Evolutionary conservation across 2,329 filamentous ascomycete species (phyloP).

Genomic region (Xylaria sp.): DNA sequence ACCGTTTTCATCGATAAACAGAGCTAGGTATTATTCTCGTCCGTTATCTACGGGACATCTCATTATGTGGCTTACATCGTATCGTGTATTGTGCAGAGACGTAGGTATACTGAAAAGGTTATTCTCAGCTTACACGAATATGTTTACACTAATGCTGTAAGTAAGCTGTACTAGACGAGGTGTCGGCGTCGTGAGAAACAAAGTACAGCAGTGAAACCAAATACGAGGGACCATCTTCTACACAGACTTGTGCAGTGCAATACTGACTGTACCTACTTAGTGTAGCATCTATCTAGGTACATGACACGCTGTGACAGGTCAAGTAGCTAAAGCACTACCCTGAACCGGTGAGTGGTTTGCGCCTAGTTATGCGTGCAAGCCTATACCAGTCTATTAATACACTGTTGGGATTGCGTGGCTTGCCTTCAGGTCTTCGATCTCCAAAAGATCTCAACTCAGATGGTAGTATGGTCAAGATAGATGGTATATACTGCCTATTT

Average conservation of each 20-base stretch:
- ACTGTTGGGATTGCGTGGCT: conserved; percentile 37
- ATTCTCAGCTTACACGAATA: conserved; percentile 30
- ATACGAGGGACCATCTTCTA: conserved; percentile 36
- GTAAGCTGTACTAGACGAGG: background rate
- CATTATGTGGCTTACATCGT: conserved; percentile 18
- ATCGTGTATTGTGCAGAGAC: conserved; percentile 25
- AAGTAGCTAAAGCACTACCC: background rate
- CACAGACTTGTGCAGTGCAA: background rate
- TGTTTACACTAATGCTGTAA: background rate
- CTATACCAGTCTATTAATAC: background rate
- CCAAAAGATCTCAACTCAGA: conserved; percentile 28
- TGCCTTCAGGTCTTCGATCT: conserved; percentile 32
- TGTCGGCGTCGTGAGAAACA: conserved; percentile 4
- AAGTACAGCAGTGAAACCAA: background rate
- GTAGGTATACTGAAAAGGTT: conserved; percentile 4
- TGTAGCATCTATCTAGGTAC: background rate
- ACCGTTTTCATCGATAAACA: background rate
- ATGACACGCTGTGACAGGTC: background rate
- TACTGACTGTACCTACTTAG: too few species aligned
- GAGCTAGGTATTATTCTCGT: background rate
- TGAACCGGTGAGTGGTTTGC: background rate
- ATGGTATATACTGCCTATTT: background rate
- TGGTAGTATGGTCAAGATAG: conserved; percentile 15
- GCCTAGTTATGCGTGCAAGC: too few species aligned
- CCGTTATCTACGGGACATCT: conserved; percentile 21